Evolutionary conservation across 352 stramenopile species (phyloP), one percentile per base, ranked within the genome.

Genomic region (Discostella stelligera): DNA sequence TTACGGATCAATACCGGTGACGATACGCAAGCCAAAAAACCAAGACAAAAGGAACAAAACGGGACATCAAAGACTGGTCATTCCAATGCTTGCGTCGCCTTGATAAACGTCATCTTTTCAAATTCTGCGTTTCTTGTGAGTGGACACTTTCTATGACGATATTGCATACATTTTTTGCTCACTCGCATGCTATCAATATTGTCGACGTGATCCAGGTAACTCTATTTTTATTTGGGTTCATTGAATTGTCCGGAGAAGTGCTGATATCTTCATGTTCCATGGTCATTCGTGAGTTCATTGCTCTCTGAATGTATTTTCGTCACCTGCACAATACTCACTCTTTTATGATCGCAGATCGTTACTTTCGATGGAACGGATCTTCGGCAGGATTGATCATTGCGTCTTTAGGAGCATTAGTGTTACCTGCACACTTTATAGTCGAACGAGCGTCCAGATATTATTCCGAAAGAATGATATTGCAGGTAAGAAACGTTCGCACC

Each of bases 181-280:
- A 70, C 52, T 32, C 23, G 14, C 16, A 16, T n/a, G 13, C 16
- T 55, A 37, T 23, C 39, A 30, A 55, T 46, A 55, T 41, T 63
- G 21, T 30, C 61, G 37, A 9, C 23, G 54, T 37, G 23, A 23
- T 20, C 58, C 37, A 72, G 67, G 66, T 88, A 0, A 90, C 84
- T 52, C 66, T 90, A 9, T 69, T 83, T 52, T 54, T 90, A 30
- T 90, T 90, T 74, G 70, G 68, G 30, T 87, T 81, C 54, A 87
- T 90, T 25, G 84, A 90, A 53, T 53, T 90, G 1, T 62, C 66
- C 23, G 69, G 76, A 14, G 84, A 90, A 74, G 66, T 90, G 9
- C 69, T 90, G 66, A 90, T 89, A 68, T 89, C 83, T 20, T 89
- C 83, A 25, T 89, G 83, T 54, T 83, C 79, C 3, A 89, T 89